Evolutionary conservation across 2,329 filamentous ascomycete species (phyloP).

Genomic region (Coniochaeta sp.): DNA sequence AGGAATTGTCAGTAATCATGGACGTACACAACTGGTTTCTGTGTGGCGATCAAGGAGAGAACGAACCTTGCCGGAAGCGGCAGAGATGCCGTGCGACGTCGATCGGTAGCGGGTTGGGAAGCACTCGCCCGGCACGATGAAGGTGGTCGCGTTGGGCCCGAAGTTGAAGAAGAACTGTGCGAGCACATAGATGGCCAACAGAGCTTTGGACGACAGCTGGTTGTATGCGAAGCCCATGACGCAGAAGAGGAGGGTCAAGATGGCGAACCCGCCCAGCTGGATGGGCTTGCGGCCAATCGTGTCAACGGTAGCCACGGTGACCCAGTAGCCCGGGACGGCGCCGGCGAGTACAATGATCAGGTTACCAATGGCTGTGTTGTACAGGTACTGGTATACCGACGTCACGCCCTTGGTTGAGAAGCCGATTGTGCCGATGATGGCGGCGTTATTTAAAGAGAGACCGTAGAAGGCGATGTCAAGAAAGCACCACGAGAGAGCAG

Average conservation of each 20-base stretch:
- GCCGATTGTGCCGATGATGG: slow-evolving; percentile 65
- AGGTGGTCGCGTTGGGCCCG: slow-evolving; percentile 50
- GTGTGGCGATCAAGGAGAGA: not conserved
- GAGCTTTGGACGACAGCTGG: slow-evolving; percentile 41
- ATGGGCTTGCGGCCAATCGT: slow-evolving; percentile 72
- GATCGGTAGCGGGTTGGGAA: slow-evolving; percentile 52
- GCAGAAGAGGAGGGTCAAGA: slow-evolving; percentile 54
- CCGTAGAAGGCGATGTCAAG: slow-evolving; percentile 58
- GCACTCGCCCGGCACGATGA: slow-evolving; percentile 49
- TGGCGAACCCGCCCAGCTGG: slow-evolving; percentile 56
- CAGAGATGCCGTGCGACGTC: slow-evolving; percentile 51
- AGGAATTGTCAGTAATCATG: slow-evolving; percentile 26
- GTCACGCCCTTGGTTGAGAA: slow-evolving; percentile 48
- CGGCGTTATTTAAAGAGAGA: slow-evolving; percentile 68
- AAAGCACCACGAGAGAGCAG: slow-evolving; percentile 78
- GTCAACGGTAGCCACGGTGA: slow-evolving; percentile 64
- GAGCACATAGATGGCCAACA: slow-evolving; percentile 48
- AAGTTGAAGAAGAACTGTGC: slow-evolving; percentile 56
- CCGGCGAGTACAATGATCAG: slow-evolving; percentile 72
- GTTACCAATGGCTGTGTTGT: slow-evolving; percentile 72
- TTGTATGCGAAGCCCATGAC: slow-evolving; percentile 58
- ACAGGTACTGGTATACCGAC: slow-evolving; percentile 62
- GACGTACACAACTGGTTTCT: too few relatives aligned
- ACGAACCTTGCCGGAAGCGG: slow-evolving; percentile 24
- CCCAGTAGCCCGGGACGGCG: slow-evolving; percentile 77